Evolutionary conservation across 1,284 basidiomycete genomes (phyloP), one percentile per base, ranked within the genome.

Genomic region (Coniophora puteana): DNA sequence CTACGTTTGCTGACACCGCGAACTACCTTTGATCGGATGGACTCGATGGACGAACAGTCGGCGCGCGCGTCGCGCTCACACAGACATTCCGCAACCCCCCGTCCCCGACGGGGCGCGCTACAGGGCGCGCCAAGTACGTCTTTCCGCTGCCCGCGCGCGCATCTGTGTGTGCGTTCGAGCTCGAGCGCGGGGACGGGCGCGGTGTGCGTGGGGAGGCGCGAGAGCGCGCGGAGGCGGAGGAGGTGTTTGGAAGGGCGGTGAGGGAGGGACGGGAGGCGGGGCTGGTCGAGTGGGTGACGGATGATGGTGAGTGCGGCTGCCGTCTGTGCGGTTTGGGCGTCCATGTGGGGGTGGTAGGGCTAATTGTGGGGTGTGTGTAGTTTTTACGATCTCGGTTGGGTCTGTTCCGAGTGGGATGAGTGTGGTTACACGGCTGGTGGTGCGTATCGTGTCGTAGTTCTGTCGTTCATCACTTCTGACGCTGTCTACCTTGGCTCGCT

Each of bases 101-200:
- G 12, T 43, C 48, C 12, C 42, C 63, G 0, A 73, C 76, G 0
- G 48, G 58, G 29, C 62, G 69, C 35, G 74, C 73, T 6, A 73
- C 76, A 0, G 48, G 58, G 29, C 62, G 69, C 35, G 74, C 73
- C 7, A 68, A 71, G 27, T 83, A 80, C 52, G 62, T 70, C 32
- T 82, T 83, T 48, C 80, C 80, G 2, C 66, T 82, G 1, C 81
- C 80, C 1, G 74, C 71, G 1, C 62, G 58, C n/a, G 68, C 68
- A 0, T 71, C 72, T 0, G 67, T 78, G 3, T 76, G 72, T 38
- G 68, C 62, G 0, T 80, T 80, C 47, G 62, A 69, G 26, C 66
- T 76, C 53, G 58, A 58, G 25, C 55, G 63, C 11, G 57, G 61
- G 14, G 66, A 71, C 40, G 71, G 66, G 1, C 54, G 61, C 0